Evolutionary conservation across 2,329 filamentous ascomycete genomes (phyloP), one percentile per base, ranked within the genome.

Genomic region (Penicillium sp.): DNA sequence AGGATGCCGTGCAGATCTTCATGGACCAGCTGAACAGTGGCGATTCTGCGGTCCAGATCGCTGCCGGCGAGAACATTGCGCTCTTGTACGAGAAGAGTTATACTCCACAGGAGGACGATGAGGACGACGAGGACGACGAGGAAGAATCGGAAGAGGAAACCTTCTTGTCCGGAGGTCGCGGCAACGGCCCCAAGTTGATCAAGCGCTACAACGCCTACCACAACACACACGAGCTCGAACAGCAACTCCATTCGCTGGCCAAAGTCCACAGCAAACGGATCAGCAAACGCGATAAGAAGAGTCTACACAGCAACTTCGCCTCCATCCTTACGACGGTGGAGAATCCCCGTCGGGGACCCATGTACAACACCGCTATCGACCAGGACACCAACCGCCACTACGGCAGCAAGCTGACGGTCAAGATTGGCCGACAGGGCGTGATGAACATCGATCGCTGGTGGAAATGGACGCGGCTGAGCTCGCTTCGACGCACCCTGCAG

Each of bases 11-110:
- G 59, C 85, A 93, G 46, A 83, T 84, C 2, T 88, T 95, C 59
- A 82, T 87, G 37, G 88, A 95, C 42, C 89, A 95, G 68, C 83
- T 95, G 17, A 83, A 90, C 52, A 88, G 85, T 64, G 76, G 76
- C 29, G 83, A 88, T 51, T 73, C 82, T 1, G 74, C 78, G 8
- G 86, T 95, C 1, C 87, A 93, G 61, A 81, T 88, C 40, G 81
- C 84, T 3, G 85, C 88, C 0, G 88, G 85, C 4, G 80, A 85
- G 62, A 87, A 87, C 65, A 89, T 95, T 51, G 88, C 88, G 0
- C 74, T 94, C 9, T 75, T 95, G 10, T 91, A 87, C 61, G 89
- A 95, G 67, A 85, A 85, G 54, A 80, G 77, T 51, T 82, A 78
- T 64, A 79, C 77, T 0, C 75, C 76, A 31, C 70, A 73, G 42